Evolutionary conservation across 2,329 filamentous ascomycete species (phyloP), one percentile per base, ranked within the genome.

Genomic region (Calonectria pseudoturangicola): DNA sequence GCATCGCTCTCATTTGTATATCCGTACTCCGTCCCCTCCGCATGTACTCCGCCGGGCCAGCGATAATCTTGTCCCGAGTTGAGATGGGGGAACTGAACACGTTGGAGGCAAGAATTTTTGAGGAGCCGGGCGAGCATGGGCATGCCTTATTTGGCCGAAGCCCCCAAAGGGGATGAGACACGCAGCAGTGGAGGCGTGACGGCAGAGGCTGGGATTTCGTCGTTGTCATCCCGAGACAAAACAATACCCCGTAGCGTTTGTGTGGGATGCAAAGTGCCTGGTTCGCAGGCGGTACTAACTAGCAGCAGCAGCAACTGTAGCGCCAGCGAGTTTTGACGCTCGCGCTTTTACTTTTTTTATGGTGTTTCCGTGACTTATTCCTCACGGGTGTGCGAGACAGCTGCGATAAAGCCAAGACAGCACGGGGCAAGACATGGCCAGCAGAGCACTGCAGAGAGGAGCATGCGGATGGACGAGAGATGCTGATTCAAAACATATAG

Each of bases 201-300:
- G 72, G 65, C 64, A 72, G 68, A 65, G 69, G 72, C 72, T 68
- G 67, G 33, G n/a, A 39, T 50, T 66, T 72, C 39, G 47, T 66
- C 43, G 30, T 54, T 69, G 54, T 48, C 41, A 70, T 67, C 67
- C 72, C 72, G 72, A 72, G 65, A 70, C 66, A 71, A 45, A 45
- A 70, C 66, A 71, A 45, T 43, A 54, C 64, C 50, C 54, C 60
- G 66, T 66, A 62, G 67, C 58, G 58, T 21, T 48, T 48, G 28
- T 43, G 54, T 51, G 45, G 4, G 54, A 58, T 58, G 54, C 54
- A 21, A 21, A 21, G 21, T 21, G 21, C 21, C 21, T 21, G 21
- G 21, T 21, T 21, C 21, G 21, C 21, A 21, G 21, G 21, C 21
- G 21, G 21, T 21, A 21, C 21, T 21, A 21, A 21, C 21, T n/a